Base-by-base conservation (phyloP, 1,284 basidiomycete genomes). In the Sporisorium graminicola region DNA sequence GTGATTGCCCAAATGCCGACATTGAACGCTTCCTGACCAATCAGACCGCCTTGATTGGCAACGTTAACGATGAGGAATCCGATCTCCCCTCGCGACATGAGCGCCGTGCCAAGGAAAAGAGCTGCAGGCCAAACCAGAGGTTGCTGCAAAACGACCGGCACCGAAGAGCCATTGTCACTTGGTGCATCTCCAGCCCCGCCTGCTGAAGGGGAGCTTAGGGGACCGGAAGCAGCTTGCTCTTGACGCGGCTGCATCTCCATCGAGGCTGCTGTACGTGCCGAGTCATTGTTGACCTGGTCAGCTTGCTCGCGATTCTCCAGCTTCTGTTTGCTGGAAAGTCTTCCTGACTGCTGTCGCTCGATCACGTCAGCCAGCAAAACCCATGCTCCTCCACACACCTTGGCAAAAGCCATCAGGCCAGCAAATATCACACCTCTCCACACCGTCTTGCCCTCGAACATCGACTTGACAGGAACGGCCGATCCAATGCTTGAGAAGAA, bases 401-500 rank as follows among this genome's bases (percentile, higher is more conserved):
- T 90, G 16, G 86, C 88, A 27, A 89, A 52, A 2, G 85, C 76
- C 89, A 90, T 90, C 22, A 90, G 79, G 0, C 89, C 35, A 2
- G 88, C 82, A 74, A 87, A 89, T 20, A 88, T 74, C 58, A 90
- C 69, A 0, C 90, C 89, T 43, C 86, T 83, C 90, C 90, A 90
- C 57, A 90, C 82, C 52, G 88, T 85, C 1, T 46, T 69, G 0
- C 87, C 88, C 3, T 78, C 77, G 85, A 88, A 90, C 16, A 90
- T 83, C 0, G 86, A 83, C 13, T 88, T 80, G 74, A 90, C 89
- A 0, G 89, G 89, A 42, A 90, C 89, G 0, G 88, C 88, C 62
- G 87, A 88, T 1, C 90, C 89, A 47, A 90, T 89, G 26, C 88
- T 88, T 4, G 88, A 87, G 71, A 90, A 90, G 86, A 90, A 90